Evolutionary conservation across 1,284 basidiomycete species (phyloP).

Genomic region (Trichosporon sp.): DNA sequence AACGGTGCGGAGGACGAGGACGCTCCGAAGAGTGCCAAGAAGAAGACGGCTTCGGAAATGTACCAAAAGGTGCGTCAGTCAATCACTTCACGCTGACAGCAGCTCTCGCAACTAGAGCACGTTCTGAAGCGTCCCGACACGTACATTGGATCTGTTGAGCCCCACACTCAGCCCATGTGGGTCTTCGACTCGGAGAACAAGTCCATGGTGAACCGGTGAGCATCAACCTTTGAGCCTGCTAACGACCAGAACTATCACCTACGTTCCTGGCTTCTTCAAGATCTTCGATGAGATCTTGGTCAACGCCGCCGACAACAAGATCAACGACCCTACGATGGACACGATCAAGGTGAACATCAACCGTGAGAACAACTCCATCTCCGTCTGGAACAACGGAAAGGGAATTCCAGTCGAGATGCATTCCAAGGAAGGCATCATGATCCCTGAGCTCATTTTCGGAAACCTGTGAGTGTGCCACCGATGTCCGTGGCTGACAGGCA

Average conservation of each 20-base stretch:
- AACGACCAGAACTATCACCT: conserved; percentile 71
- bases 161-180: conserved; percentile 84
- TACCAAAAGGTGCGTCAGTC: conserved; percentile 75
- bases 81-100: conserved; percentile 26
- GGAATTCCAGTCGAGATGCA: conserved; percentile 98
- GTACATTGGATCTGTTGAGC: conserved; percentile 94
- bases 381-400: conserved; percentile 92
- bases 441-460: conserved; percentile 97
- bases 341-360: conserved; percentile 85
- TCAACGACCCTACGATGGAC: conserved; percentile 87
- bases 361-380: conserved; percentile 79
- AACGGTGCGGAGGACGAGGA: conserved; percentile 36
- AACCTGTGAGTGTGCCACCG: conserved; percentile 63
- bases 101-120: conserved; percentile 96
- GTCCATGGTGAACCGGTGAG: conserved; percentile 70
- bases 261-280: conserved; percentile 98
- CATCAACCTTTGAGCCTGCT: conserved; percentile 2
- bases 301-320: conserved; percentile 99
- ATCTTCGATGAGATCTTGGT: conserved; percentile 99
- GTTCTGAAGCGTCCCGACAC: conserved; percentile 96
- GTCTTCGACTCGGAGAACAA: conserved; percentile 79
- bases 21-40: conserved; percentile 56
- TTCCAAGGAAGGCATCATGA: conserved; percentile 88
- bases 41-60: conserved; percentile 87
- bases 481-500: conserved; percentile 34